Evolutionary conservation across 192 early-diverging fungal species (phyloP), one percentile per base, ranked within the genome.

Genomic region (Podila minutissima): DNA sequence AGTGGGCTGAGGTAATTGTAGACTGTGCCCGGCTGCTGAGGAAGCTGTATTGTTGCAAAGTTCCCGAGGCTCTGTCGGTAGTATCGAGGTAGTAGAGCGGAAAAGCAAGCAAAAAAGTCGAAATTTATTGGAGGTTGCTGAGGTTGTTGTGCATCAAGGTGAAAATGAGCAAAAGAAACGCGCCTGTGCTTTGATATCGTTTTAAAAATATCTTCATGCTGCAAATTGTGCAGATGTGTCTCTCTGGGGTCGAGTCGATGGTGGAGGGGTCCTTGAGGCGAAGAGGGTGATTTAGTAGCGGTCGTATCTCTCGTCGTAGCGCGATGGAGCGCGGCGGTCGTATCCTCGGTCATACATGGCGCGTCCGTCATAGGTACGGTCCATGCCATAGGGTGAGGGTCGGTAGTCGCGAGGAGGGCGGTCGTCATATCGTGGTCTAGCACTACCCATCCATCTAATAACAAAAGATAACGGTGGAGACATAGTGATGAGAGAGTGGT

Each of bases 241-340:
- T 41, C 11, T 41, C 38, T 13, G 11, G 11, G 0, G 38, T 12
- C 41, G 41, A 46, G 41, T 46, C 41, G 41, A 46, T 15, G 41
- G 11, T 17, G 41, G 41, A 46, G 41, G 13, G 41, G 20, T 49
- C 63, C 26, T 17, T 29, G 46, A 8, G 71, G 60, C 64, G 24
- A 22, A 29, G 1, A 13, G 4, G 32, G 50, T 38, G 32, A 2
- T n/a, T 66, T 81, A 81, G 67, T 81, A 81, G n/a, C 77, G 77
- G 62, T 73, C 71, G 29, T 81, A 81, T 81, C 77, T 72, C 62
- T 81, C 77, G 12, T 81, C 77, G 35, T 81, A 81, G 31, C 77
- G 77, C 24, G 74, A 51, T 20, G 70, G 62, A 28, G 77, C 66
- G 35, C 77, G 77, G 49, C 77, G 77, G 5, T 81, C 77, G 55